Base-by-base conservation (phyloP, 352 stramenopile species). In the Globisporangium recalcitrans region DNA sequence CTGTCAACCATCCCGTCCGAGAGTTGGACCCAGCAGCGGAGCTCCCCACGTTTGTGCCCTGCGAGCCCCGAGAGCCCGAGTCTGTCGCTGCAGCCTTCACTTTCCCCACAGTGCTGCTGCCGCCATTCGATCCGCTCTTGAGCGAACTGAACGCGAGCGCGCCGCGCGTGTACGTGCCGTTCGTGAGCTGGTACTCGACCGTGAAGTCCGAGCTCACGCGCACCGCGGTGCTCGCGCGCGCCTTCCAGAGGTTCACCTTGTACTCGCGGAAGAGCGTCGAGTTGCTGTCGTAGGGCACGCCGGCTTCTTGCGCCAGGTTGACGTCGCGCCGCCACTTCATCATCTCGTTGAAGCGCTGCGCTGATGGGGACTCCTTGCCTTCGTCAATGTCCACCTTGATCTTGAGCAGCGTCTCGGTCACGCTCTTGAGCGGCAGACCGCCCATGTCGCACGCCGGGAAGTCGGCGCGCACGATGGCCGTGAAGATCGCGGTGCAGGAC, bases 351-450 rank as follows among this genome's bases (percentile, higher is more conserved):
- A 87, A 87, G 29, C 77, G 69, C 29, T 77, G 58, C 1, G 72
- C 71, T 13, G 67, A 72, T 4, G 77, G 71, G 0, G 63, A 52
- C 9, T 70, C 62, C 1, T 38, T 11, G 4, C 61, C 59, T 51
- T 76, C 46, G 2, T 71, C 56, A 3, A 78, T 47, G 63, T 82
- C 72, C 21, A 79, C 74, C 53, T 73, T 76, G 53, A 88, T 82
- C 61, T 85, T 87, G 31, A 87, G 68, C 38, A 88, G 64, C n/a
- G 75, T 87, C 47, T 88, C 77, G 6, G 74, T 70, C 8, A 60
- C 75, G 47, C 66, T 76, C 47, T 82, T 80, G 16, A 88, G 54
- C 5, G 73, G 71, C 52, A 88, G 63, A 4, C 73, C 73, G 36
- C 71, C 71, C 29, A 89, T 71, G 16, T 80, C 73, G 44, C 80